A percentile compares a stretch with the other conserved stretches of the same genome.
These are phyloP conservation scores for Tinospora cordifolia DNA, from an alignment of 164 flowering plant species.

Conservation along the genomic window DNA sequence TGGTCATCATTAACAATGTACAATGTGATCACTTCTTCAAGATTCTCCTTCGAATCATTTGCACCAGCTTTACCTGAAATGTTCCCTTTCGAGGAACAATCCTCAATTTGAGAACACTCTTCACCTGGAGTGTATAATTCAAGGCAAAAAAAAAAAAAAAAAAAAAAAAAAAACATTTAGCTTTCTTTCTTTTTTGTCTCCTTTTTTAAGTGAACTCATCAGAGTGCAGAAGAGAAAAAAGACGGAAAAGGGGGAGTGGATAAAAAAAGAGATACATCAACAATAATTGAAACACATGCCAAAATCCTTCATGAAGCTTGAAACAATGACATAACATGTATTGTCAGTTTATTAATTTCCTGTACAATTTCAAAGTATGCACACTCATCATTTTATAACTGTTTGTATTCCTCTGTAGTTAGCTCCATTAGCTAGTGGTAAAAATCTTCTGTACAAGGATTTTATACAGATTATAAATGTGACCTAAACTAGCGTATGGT, in stretches of 20 bases:
- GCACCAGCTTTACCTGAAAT: constrained; percentile 25
- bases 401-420: constrained; percentile 8
- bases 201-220: background rate
- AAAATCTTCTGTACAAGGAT: constrained; percentile 11
- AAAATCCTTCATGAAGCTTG: background rate
- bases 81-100: constrained; percentile 14
- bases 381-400: background rate
- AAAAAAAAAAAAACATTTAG: background rate
- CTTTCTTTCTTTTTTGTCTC: background rate
- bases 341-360: constrained; percentile 7
- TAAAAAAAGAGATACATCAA: background rate
- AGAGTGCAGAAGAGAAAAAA: background rate
- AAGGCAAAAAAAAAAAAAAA: constrained; percentile 1
- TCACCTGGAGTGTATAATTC: constrained; percentile 29
- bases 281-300: background rate
- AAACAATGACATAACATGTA: background rate
- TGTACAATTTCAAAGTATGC: constrained; percentile 7
- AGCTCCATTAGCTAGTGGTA: constrained; percentile 16
- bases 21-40: constrained; percentile 5
- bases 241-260: too few species aligned
- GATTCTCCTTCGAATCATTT: background rate
- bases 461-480: constrained; percentile 13
- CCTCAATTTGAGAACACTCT: constrained; percentile 15
- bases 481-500: constrained; percentile 14
- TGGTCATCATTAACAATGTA: constrained; percentile 13